Evolutionary conservation across 495 filamentous ascomycete genomes (phyloP), one percentile per base, ranked within the genome.

Genomic region (Penicillium odoratum): DNA sequence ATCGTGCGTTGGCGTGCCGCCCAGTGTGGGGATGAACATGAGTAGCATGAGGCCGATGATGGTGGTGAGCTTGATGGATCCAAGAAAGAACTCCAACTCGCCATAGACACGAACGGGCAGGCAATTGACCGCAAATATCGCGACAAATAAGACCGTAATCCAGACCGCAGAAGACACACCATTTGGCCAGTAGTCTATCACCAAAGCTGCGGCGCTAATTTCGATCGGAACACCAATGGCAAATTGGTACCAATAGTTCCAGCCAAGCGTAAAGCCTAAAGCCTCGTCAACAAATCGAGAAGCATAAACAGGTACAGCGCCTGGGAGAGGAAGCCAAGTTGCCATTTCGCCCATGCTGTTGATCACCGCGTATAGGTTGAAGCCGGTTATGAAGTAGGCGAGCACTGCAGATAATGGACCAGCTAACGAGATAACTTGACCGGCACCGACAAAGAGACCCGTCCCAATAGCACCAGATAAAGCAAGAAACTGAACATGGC

Each of bases 401-500:
- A 90, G 75, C 31, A 90, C 74, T 42, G 84, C 77, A n/a, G 81
- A 85, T 5, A 84, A 72, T 28, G 87, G 87, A 11, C 87, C 86
- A 53, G 84, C 74, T 49, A 76, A 78, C 16, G 79, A 76, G 48
- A 90, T 79, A 13, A 84, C 83, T 49, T 76, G 77, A 28, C 87
- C 86, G 50, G 82, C 87, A 49, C 86, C 85, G 16, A 90, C 71
- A 74, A 91, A 90, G 38, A 90, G 76, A 53, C 86, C 87, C 8
- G 87, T 90, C 18, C 87, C 87, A 63, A 90, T 85, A 5, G 62
- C 83, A 72, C 33, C 61, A 3, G 55, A 59, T 0, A 87, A 72
- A 5, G 85, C 85, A 73, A 88, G 84, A 75, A 88, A 84, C 58
- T 79, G 79, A 7, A 87, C 57, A 69, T 88, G 85, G 42, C 85